Base-by-base conservation (phyloP, 2,329 filamentous ascomycete species). In the Cladophialophora carrionii region DNA sequence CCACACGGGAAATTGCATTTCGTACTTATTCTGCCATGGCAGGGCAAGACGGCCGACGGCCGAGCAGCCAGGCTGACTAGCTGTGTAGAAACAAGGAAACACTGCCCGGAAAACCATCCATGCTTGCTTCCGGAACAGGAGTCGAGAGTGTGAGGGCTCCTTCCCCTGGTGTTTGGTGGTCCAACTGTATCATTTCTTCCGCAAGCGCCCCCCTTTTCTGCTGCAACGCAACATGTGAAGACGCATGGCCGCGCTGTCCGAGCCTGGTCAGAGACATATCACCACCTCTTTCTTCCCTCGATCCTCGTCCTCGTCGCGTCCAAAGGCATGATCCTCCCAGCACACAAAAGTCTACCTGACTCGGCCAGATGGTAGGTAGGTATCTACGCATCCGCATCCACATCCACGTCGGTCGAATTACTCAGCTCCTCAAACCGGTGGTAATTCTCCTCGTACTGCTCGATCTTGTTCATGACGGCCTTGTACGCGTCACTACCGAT, bases 401-500 rank as follows among this genome's bases (percentile, higher is more conserved):
- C 70, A 58, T 71, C 68, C 37, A 71, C 70, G 56, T 71, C 68
- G 17, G 70, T 71, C 24, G 61, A 64, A 31, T 68, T 70, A 37
- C 68, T 70, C 12, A 70, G 58, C 24, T 51, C 41, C 57, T 70
- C 67, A 41, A 62, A 70, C 34, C 65, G 64, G 43, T 64, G 68
- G 62, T 70, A 70, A 31, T 70, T 71, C 62, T 68, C 51, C 55
- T 66, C 68, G 52, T 71, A 71, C 31, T 65, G 56, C 22, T 71
- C 68, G 29, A 71, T 34, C 56, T 71, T 71, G 61, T 69, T 65
- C 56, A 70, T 67, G 51, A 71, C 60, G 31, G 61, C 67, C 37
- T 65, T 65, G 62, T 71, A 71, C 17, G 70, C 70, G 56, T 71
- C 70, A 26, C 57, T 67, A 24, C 70, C 70, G 22, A 71, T 63